Percentiles rank a stretch among this genome's conserved stretches.
Conservation (phyloP, 2,329 filamentous ascomycete species). For the Alternaria arborescens region DNA sequence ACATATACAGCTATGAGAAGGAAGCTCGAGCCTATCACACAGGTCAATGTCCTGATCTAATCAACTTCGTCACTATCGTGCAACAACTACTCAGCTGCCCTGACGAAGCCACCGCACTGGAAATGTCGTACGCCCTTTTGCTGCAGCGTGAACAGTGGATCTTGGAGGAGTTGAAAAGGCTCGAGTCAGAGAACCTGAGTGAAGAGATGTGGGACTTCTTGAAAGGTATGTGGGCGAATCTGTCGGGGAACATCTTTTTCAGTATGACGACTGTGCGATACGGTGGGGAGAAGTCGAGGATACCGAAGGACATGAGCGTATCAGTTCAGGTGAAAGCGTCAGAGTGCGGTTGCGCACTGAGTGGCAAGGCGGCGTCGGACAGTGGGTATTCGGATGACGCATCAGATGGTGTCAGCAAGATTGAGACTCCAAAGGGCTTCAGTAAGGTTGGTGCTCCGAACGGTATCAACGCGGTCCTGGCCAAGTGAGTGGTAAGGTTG, state of each 20-base stretch:
- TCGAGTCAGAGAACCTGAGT: neutral
- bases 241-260: neutral
- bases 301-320: neutral
- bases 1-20: neutral
- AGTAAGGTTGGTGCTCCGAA: neutral
- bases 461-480: neutral
- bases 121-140: neutral
- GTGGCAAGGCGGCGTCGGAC: neutral
- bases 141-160: neutral
- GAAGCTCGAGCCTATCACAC: neutral
- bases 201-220: neutral
- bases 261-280: slow-evolving; percentile 4
- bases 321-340: neutral
- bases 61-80: neutral
- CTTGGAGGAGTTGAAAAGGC: neutral
- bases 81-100: neutral
- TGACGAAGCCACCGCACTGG: neutral
- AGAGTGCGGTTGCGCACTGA: neutral
- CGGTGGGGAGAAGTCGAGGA: neutral
- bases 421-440: neutral
- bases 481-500: neutral
- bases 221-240: neutral
- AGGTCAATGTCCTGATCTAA: neutral
- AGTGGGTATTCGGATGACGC: neutral
- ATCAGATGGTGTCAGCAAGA: neutral